phyloP scores from a whole-genome alignment of 805 yeast species.

The Scheffersomyces spartinae region DNA sequence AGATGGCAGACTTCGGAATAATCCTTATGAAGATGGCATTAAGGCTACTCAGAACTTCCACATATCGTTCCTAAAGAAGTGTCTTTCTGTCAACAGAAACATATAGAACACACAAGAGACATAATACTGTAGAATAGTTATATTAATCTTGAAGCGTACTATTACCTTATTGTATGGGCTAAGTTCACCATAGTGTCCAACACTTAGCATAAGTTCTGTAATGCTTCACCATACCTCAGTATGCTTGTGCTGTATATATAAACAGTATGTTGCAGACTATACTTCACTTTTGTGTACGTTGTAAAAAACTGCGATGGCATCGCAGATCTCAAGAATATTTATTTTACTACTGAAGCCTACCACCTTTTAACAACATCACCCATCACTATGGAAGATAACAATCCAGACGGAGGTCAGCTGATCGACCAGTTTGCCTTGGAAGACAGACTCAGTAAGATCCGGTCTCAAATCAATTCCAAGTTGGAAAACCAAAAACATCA shows the following conservation, averaged over 20 bases:
- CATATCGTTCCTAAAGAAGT: no score
- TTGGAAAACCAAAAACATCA: conserved; percentile 77
- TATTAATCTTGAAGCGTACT: no score
- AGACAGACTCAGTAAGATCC: conserved; percentile 51
- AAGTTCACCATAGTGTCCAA: no score
- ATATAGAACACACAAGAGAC: no score
- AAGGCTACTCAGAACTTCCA: no score
- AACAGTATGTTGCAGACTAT: conserved; percentile 1
- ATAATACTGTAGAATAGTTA: no score
- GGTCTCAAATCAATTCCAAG: conserved; percentile 67
- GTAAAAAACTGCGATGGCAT: not conserved
- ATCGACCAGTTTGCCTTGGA: conserved; percentile 40
- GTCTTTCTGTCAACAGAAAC: no score
- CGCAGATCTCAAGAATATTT: no score
- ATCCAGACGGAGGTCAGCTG: conserved; percentile 28
- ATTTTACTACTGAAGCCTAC: no score
- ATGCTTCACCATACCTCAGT: conserved; percentile 2
- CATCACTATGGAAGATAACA: conserved; percentile 14
- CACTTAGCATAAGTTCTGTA: not conserved
- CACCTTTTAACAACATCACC: conserved; percentile 3
- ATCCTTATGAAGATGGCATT: no score
- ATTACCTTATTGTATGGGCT: no score
- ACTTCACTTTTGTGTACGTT: not conserved
- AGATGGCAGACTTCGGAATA: no score
- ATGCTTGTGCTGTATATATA: conserved; percentile 1